A percentile compares a stretch with the other conserved stretches of the same genome.
Conservation (phyloP, 306 rosid genomes). For the Purshia tridentata region DNA sequence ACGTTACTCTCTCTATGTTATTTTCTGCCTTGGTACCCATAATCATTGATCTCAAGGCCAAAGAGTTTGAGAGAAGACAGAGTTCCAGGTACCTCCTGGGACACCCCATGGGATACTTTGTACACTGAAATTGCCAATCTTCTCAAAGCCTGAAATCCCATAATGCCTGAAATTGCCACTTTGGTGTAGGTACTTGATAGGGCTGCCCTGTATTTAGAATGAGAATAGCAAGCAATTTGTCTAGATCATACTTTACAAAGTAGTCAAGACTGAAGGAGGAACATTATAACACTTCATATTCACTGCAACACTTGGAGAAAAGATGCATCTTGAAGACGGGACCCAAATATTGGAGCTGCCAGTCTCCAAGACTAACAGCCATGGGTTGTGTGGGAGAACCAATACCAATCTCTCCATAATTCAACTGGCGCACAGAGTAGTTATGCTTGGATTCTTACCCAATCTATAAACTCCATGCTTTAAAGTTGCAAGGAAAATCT, state of each 20-base stretch:
- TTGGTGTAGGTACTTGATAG: constrained; percentile 45
- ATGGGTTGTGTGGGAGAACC: constrained; percentile 70
- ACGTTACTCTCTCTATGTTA: too few species aligned
- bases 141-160: constrained; percentile 44
- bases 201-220: constrained; percentile 58
- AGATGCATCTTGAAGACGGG: constrained; percentile 67
- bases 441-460: too few species aligned
- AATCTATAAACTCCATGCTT: too few species aligned
- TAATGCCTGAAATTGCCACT: constrained; percentile 35
- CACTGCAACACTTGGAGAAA: constrained; percentile 49
- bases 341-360: constrained; percentile 83
- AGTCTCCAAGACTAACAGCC: constrained; percentile 71
- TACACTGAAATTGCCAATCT: constrained; percentile 43
- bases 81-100: constrained; percentile 52
- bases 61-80: constrained; percentile 58
- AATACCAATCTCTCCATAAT: constrained; percentile 69
- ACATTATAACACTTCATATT: constrained; percentile 3
- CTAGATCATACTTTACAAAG: constrained; percentile 26
- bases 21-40: too few species aligned
- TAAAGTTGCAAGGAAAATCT: too few species aligned
- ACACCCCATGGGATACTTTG: constrained; percentile 44
- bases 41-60: constrained; percentile 44
- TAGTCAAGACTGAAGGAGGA: constrained; percentile 8
- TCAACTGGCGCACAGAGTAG: too few species aligned
- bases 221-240: constrained; percentile 70